Evolutionary conservation across 2,329 filamentous ascomycete genomes (phyloP).

Genomic region (Neonectria faginata): DNA sequence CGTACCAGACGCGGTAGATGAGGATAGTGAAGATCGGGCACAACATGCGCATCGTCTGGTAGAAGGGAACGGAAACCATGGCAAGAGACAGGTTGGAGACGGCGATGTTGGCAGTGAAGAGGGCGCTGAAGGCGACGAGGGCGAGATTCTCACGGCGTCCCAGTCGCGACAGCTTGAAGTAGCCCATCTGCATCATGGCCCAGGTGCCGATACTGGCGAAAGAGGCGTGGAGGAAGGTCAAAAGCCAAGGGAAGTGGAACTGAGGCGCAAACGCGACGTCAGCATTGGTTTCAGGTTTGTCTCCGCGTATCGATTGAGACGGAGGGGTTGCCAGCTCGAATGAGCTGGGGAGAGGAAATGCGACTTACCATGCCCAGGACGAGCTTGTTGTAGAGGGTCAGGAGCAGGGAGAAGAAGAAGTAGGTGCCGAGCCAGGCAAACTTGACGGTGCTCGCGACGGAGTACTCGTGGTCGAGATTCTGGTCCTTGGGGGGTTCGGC

Average conservation of each 20-base stretch:
- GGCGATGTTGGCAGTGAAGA: conserved; percentile 73
- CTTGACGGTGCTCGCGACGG: conserved; percentile 58
- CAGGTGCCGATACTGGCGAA: conserved; percentile 69
- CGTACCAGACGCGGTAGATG: conserved; percentile 69
- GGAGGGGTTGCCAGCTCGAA: not conserved
- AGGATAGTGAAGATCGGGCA: conserved; percentile 71
- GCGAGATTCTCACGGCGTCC: conserved; percentile 64
- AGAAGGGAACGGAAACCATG: conserved; percentile 74
- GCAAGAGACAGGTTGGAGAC: conserved; percentile 72
- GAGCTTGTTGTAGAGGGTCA: conserved; percentile 71
- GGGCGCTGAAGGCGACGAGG: conserved; percentile 68
- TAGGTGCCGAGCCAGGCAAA: conserved; percentile 64
- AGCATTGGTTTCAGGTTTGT: conserved; percentile 32
- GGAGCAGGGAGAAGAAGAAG: conserved; percentile 60
- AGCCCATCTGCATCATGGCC: conserved; percentile 62
- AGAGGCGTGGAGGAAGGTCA: conserved; percentile 69
- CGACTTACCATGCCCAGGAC: conserved; percentile 62
- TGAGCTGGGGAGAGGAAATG: not conserved
- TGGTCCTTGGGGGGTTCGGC: conserved; percentile 46
- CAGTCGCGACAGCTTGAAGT: conserved; percentile 65
- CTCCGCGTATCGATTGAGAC: conserved; percentile 3
- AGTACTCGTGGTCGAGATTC: conserved; percentile 59
- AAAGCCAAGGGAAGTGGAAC: conserved; percentile 71
- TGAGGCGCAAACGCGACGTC: conserved; percentile 45
- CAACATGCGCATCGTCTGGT: conserved; percentile 72